Evolutionary conservation across 331 rosid species (phyloP), one percentile per base, ranked within the genome.

Genomic region (Pyracantha coccinea): DNA sequence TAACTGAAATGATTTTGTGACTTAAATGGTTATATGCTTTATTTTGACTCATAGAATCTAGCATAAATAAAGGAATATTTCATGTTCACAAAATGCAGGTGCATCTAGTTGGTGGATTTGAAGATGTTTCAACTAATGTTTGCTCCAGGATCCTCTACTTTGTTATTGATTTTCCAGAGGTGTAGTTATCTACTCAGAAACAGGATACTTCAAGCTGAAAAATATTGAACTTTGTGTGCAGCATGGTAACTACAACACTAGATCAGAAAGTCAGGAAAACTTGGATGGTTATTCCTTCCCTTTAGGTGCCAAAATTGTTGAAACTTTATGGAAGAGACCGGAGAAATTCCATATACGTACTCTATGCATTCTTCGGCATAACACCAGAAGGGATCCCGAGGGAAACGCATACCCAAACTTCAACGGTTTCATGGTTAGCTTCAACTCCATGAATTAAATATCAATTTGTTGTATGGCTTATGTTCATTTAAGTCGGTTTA

Each of bases 31-130:
- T 9, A 52, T 9, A 52, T 14, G 54, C 57, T 47, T 33, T 47
- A 45, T 33, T 25, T 78, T 32, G 23, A 44, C 69, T 65, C 23
- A 58, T 55, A 6, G 11, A 15, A 50, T 69, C n/a, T 25, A 44
- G 20, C 63, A 57, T 64, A 60, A 68, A 69, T 74, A 78, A 78
- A 82, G 15, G 12, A 27, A 33, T 15, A 52, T n/a, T 15, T 20
- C 59, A 28, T 72, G 28, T 25, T 69, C 73, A 20, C 59, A 29
- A 79, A 76, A 64, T 79, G 86, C 87, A 94, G 98, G 95, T 94
- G 73, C 96, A 92, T 78, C 84, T 94, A 15, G 70, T 93, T 41
- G 98, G 98, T 54, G 91, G 95, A 50, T 93, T 84, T 79, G 95
- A 93, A 88, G 97, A 93, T 70, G 87, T 82, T 77, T 66, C 85